These are phyloP conservation scores for Candida suzukii DNA, from an alignment of 805 yeast species.

Conservation along the genomic window DNA sequence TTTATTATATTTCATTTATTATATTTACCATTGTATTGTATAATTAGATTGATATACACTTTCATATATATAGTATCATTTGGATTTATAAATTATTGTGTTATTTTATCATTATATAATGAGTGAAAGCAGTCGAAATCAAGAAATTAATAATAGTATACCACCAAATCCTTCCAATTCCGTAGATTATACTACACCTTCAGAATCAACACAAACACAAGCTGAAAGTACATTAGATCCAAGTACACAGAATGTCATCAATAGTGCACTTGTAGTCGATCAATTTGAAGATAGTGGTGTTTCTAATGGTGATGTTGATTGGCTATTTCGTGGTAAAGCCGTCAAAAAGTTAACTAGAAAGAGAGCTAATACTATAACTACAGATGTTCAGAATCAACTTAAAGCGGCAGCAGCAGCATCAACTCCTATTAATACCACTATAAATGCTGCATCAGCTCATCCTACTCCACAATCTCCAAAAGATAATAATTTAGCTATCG, in stretches of 20 bases:
- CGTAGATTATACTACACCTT: too few species aligned
- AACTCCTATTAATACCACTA: neutral
- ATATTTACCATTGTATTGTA: too few species aligned
- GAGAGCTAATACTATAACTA: slow-evolving; percentile 23
- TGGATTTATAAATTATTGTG: too few species aligned
- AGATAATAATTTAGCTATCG: too few species aligned
- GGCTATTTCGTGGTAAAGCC: slow-evolving; percentile 78
- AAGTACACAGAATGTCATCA: too few species aligned
- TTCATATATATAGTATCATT: too few species aligned
- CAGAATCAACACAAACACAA: neutral
- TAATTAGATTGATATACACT: too few species aligned
- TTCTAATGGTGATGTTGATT: slow-evolving; percentile 72
- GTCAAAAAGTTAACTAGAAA: slow-evolving; percentile 44
- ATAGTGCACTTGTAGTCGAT: neutral
- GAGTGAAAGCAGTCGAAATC: too few species aligned
- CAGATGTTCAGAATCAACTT: slow-evolving; percentile 24
- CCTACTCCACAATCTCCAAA: neutral
- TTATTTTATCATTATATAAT: too few species aligned
- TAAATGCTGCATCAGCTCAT: neutral
- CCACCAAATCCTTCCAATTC: too few species aligned
- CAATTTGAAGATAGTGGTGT: slow-evolving; percentile 38
- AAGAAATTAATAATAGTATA: too few species aligned
- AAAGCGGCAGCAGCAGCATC: slow-evolving; percentile 5
- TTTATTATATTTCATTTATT: too few species aligned
- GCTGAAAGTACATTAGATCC: neutral